Evolutionary conservation across 176 grass and related monocot species (phyloP).

Genomic region (Canna indica): DNA sequence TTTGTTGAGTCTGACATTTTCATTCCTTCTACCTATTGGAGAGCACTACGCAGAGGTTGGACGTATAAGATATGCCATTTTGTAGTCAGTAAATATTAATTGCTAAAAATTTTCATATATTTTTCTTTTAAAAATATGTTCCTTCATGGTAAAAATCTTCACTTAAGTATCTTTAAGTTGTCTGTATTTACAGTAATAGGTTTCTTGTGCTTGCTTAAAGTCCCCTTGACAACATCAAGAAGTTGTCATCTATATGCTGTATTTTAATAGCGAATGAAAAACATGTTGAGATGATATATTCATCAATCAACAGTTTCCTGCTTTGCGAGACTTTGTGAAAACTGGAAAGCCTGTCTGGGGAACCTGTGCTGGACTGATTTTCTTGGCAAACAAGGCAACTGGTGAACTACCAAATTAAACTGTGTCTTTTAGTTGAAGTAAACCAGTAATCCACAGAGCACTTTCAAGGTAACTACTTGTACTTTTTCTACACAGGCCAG

Average conservation of each 20-base stretch:
- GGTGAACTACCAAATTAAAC: conserved; percentile 34
- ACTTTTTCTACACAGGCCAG: conserved; percentile 34
- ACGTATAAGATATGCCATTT: not conserved
- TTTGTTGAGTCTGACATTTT: too few species aligned
- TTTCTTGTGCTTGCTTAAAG: not conserved
- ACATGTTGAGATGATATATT: not conserved
- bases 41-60: not conserved
- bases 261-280: not conserved
- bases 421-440: not conserved
- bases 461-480: not conserved
- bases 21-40: not conserved
- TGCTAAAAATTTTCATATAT: not conserved
- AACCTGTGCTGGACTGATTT: conserved; percentile 95
- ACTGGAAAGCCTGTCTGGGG: conserved; percentile 95
- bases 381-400: conserved; percentile 81
- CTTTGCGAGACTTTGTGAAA: conserved; percentile 73
- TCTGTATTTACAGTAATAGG: not conserved
- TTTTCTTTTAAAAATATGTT: not conserved
- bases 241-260: not conserved
- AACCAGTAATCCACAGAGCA: conserved; percentile 1
- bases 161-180: not conserved
- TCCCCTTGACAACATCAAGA: not conserved
- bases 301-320: conserved; percentile 68
- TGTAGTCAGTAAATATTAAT: not conserved
- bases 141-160: not conserved